Conservation (phyloP, 768 basidiomycete species). For the Podaxis pistillaris region DNA sequence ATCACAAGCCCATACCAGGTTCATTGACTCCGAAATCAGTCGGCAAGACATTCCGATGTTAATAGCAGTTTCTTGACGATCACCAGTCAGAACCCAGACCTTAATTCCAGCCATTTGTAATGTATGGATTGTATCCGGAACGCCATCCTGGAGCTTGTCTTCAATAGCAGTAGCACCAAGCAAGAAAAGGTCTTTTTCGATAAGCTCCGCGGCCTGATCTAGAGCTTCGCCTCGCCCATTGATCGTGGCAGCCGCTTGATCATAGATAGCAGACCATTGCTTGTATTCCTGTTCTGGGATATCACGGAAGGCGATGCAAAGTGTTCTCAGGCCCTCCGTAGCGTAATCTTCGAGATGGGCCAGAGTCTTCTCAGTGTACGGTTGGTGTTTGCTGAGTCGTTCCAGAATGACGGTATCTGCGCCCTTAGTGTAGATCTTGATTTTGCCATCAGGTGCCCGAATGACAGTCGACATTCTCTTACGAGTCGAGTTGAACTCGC, state of each 20-base stretch:
- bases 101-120: conserved; percentile 98
- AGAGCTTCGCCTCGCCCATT: conserved; percentile 94
- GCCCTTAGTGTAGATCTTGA: conserved; percentile 96
- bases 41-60: conserved; percentile 99
- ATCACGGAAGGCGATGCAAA: conserved; percentile 95
- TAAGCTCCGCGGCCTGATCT: conserved; percentile 91
- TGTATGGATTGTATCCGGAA: conserved; percentile 97
- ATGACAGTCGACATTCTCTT: conserved; percentile 98
- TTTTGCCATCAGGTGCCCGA: conserved; percentile 81
- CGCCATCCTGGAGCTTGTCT: conserved; percentile 97
- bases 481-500: conserved; percentile 97
- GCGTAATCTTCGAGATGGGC: conserved; percentile 96
- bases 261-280: conserved; percentile 85
- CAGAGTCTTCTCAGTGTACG: conserved; percentile 82
- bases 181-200: conserved; percentile 91
- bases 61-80: conserved; percentile 98
- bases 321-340: conserved; percentile 92
- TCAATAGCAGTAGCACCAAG: conserved; percentile 98
- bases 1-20: conserved; percentile 59
- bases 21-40: conserved; percentile 98
- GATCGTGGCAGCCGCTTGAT: conserved; percentile 92
- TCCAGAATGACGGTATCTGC: conserved; percentile 98
- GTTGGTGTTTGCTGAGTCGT: conserved; percentile 81
- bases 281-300: conserved; percentile 88
- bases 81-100: conserved; percentile 98